A percentile compares a stretch with the other conserved stretches of the same genome.
Evolutionary conservation across 2,329 filamentous ascomycete genomes (phyloP).

Genomic region (Aspergillus alliaceus): DNA sequence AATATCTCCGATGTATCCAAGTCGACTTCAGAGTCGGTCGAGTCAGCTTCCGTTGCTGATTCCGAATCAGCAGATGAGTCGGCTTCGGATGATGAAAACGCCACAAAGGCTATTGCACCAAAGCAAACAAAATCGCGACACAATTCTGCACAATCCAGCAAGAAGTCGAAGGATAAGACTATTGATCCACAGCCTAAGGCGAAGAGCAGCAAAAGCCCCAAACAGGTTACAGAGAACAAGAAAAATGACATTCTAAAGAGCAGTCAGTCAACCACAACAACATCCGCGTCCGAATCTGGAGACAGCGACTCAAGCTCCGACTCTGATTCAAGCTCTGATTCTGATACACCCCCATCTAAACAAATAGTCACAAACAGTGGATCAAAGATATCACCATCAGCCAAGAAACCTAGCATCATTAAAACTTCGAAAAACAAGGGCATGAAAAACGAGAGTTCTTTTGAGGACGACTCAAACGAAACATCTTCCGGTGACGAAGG

Average conservation of each 20-base stretch:
- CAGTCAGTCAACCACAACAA: not conserved
- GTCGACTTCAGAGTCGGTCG: too few species aligned
- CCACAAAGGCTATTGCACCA: not conserved
- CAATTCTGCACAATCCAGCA: too few species aligned
- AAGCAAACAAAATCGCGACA: too few species aligned
- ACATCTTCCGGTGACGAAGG: not conserved
- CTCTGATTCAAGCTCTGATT: not conserved
- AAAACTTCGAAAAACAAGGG: not conserved
- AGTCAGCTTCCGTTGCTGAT: not conserved
- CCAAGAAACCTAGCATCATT: not conserved
- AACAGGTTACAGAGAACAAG: not conserved
- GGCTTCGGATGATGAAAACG: not conserved
- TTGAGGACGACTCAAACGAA: not conserved
- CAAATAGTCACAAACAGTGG: not conserved
- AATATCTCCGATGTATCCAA: not conserved
- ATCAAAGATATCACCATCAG: not conserved
- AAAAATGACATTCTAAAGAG: not conserved
- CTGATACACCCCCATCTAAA: not conserved
- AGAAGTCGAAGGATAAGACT: not conserved
- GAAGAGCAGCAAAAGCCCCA: not conserved
- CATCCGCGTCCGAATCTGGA: not conserved
- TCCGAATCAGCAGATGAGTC: conserved; percentile 1
- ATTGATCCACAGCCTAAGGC: not conserved
- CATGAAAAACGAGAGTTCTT: not conserved
- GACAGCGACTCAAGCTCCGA: not conserved